phyloP scores from a whole-genome alignment of 371 early-diverging fungal species.

The Syncephalastrum racemosum region DNA sequence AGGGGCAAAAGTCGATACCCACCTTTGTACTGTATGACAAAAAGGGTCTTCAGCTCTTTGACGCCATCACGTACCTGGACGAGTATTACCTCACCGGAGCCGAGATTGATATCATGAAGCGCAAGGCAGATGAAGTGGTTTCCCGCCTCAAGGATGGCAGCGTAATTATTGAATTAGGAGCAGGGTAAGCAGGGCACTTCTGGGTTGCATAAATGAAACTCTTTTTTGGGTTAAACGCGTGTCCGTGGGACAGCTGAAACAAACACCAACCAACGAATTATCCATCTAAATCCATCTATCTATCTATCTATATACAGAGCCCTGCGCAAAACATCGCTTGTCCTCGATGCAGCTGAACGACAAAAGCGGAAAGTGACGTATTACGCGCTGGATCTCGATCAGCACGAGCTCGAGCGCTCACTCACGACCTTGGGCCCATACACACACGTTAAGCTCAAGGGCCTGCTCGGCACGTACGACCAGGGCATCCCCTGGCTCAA shows the following conservation, averaged over 20 bases:
- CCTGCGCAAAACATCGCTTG: constrained; percentile 82
- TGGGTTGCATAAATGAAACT: not conserved
- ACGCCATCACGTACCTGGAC: constrained; percentile 81
- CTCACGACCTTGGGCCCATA: constrained; percentile 46
- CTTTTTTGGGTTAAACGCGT: not conserved
- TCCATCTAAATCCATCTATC: too few species aligned
- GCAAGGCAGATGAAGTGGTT: constrained; percentile 63
- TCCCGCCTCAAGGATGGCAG: constrained; percentile 66
- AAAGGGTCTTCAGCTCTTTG: constrained; percentile 81
- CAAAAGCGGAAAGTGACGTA: constrained; percentile 68
- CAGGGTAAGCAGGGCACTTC: constrained; percentile 61
- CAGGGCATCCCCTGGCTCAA: constrained; percentile 68
- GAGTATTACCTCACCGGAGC: constrained; percentile 88
- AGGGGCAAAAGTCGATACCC: constrained; percentile 56
- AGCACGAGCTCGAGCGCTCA: constrained; percentile 70
- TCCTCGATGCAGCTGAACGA: constrained; percentile 73
- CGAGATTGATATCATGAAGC: constrained; percentile 75
- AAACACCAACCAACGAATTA: too few species aligned
- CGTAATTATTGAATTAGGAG: constrained; percentile 81
- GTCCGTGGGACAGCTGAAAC: not conserved
- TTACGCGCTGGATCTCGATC: constrained; percentile 92
- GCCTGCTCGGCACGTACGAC: constrained; percentile 90
- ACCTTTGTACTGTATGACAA: constrained; percentile 84
- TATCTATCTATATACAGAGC: constrained; percentile 47
- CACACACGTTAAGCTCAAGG: constrained; percentile 64